phyloP scores from a whole-genome alignment of 108 stramenopile genomes.

The Pseudonitzschia pungens region DNA sequence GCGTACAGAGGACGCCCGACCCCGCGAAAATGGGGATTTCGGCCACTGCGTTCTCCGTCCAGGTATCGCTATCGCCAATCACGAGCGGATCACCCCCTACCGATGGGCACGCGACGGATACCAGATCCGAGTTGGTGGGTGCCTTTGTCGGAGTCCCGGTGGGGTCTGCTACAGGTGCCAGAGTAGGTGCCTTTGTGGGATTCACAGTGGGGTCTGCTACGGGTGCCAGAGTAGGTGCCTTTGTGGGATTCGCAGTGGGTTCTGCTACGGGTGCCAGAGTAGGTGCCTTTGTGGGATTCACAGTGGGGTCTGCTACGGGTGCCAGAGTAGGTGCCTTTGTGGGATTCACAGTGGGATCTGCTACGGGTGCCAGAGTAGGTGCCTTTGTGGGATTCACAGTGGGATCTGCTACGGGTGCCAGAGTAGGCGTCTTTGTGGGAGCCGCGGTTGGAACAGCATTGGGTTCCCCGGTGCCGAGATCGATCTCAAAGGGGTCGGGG shows the following conservation, averaged over 20 bases:
- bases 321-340: background rate
- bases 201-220: too few species aligned
- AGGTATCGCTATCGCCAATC: background rate
- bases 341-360: background rate
- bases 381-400: background rate
- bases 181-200: too few species aligned
- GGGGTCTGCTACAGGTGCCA: too few species aligned
- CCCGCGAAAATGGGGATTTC: background rate
- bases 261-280: background rate
- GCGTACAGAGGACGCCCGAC: background rate
- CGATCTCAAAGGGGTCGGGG: slow-evolving; percentile 3
- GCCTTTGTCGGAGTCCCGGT: too few species aligned
- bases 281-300: background rate
- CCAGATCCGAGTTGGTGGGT: background rate
- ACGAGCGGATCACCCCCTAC: background rate
- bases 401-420: background rate
- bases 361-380: background rate
- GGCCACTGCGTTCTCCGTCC: background rate
- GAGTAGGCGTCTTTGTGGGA: background rate
- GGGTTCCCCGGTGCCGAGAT: background rate
- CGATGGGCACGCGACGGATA: background rate
- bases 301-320: background rate
- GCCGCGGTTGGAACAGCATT: too few species aligned
- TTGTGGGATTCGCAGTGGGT: too few species aligned
- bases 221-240: too few species aligned